Evolutionary conservation across 2,329 filamentous ascomycete species (phyloP).

Genomic region (Exophiala sp.): DNA sequence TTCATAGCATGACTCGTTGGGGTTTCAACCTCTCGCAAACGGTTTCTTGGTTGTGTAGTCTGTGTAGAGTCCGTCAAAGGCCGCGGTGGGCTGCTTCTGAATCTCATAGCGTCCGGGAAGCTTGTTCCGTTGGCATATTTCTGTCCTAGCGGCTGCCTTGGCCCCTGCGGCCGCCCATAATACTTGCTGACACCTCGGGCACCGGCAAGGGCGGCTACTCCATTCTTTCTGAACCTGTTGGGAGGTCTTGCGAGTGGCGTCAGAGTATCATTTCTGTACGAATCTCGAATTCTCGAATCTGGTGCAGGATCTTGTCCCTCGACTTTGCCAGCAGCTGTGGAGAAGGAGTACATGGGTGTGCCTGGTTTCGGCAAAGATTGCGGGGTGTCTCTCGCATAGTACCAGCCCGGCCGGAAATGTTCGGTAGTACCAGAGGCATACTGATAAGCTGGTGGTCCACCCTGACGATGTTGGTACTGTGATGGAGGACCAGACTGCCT

Average conservation of each 20-base stretch:
- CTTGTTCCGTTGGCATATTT: slow-evolving; percentile 2
- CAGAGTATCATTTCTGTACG: slow-evolving; percentile 29
- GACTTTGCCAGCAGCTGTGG: slow-evolving; percentile 27
- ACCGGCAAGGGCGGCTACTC: slow-evolving; percentile 23
- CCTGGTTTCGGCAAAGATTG: slow-evolving; percentile 1
- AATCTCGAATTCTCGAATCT: slow-evolving; percentile 28
- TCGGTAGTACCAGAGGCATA: slow-evolving; percentile 13
- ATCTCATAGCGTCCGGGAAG: slow-evolving; percentile 18
- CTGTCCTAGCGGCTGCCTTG: slow-evolving; percentile 8
- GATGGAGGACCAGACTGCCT: neutral
- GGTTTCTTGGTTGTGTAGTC: slow-evolving; percentile 10
- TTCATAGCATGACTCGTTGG: slow-evolving; percentile 10
- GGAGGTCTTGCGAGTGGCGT: slow-evolving; percentile 26
- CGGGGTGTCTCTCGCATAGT: slow-evolving; percentile 20
- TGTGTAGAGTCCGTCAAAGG: slow-evolving; percentile 4
- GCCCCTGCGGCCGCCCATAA: slow-evolving; percentile 15
- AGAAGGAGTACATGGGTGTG: slow-evolving; percentile 25
- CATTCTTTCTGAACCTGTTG: slow-evolving; percentile 26
- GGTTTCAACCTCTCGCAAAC: slow-evolving; percentile 14
- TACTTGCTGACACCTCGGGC: slow-evolving; percentile 22
- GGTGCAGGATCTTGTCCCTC: slow-evolving; percentile 24
- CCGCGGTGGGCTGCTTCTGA: slow-evolving; percentile 27
- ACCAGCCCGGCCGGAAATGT: slow-evolving; percentile 29
- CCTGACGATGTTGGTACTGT: slow-evolving; percentile 3
- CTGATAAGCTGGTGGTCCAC: neutral